phyloP scores from a whole-genome alignment of 2,329 filamentous ascomycete species.

The Aspergillus sergii region DNA sequence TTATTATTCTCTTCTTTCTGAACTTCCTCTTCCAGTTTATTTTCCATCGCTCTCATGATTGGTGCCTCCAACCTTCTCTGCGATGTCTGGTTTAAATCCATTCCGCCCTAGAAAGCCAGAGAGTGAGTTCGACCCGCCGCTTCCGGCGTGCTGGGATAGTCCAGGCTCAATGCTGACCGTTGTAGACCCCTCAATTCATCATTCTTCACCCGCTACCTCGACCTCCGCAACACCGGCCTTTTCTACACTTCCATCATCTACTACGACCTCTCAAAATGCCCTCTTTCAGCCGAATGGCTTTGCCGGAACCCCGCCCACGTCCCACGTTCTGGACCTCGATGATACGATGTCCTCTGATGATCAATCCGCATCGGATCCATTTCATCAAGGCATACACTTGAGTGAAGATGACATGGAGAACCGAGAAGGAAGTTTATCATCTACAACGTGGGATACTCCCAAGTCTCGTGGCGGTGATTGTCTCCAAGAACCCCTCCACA shows the following conservation, averaged over 20 bases:
- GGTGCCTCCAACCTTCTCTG: conserved; percentile 29
- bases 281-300: conserved; percentile 22
- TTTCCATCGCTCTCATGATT: conserved; percentile 34
- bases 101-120: conserved; percentile 49
- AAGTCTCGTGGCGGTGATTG: conserved; percentile 10
- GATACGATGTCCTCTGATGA: conserved; percentile 36
- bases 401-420: conserved; percentile 29
- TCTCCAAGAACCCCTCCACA: conserved; percentile 10
- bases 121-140: conserved; percentile 30
- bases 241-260: conserved; percentile 11
- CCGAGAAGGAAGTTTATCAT: background rate
- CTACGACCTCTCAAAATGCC: conserved; percentile 15
- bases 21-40: conserved; percentile 14
- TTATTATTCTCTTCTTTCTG: conserved; percentile 18
- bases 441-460: background rate
- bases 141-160: conserved; percentile 13
- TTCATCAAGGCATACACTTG: conserved; percentile 35
- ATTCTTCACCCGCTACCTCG: conserved; percentile 10
- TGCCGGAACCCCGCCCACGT: conserved; percentile 23
- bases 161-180: conserved; percentile 12
- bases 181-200: conserved; percentile 16
- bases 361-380: conserved; percentile 39
- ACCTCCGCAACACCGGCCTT: conserved; percentile 9
- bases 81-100: conserved; percentile 54
- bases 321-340: conserved; percentile 27